phyloP scores from a whole-genome alignment of 176 grass and related monocot species.

The Stipa capillata region DNA sequence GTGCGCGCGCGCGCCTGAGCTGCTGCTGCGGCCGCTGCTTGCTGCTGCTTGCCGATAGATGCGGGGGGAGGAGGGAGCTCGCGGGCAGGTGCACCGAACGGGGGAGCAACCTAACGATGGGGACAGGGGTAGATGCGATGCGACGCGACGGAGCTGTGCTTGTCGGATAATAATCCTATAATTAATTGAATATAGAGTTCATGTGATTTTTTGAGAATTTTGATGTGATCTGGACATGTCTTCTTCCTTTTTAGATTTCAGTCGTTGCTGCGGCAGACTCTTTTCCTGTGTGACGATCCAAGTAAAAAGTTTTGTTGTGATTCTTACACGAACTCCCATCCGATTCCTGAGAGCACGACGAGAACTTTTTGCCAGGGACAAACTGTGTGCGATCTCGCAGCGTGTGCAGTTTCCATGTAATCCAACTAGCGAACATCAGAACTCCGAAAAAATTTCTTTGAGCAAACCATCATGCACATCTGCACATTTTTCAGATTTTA shows the following conservation, averaged over 20 bases:
- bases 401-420: no score
- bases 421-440: no score
- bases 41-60: background rate
- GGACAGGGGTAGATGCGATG: background rate
- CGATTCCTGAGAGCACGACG: no score
- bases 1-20: background rate
- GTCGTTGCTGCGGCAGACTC: background rate
- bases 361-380: no score
- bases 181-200: background rate
- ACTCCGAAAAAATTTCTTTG: no score
- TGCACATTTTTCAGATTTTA: no score
- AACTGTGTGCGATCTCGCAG: no score
- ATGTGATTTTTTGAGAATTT: no score
- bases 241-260: background rate
- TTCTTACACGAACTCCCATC: no score
- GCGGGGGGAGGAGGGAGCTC: background rate
- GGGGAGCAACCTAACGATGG: background rate
- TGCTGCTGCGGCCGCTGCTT: background rate
- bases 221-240: background rate
- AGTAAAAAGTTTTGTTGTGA: no score
- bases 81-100: conserved; percentile 22
- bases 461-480: no score
- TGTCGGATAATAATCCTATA: background rate
- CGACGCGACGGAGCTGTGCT: background rate
- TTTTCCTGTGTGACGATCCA: no score